These are phyloP conservation scores for Globisporangium camurandrum DNA, from an alignment of 352 stramenopile genomes.

Conservation along the genomic window DNA sequence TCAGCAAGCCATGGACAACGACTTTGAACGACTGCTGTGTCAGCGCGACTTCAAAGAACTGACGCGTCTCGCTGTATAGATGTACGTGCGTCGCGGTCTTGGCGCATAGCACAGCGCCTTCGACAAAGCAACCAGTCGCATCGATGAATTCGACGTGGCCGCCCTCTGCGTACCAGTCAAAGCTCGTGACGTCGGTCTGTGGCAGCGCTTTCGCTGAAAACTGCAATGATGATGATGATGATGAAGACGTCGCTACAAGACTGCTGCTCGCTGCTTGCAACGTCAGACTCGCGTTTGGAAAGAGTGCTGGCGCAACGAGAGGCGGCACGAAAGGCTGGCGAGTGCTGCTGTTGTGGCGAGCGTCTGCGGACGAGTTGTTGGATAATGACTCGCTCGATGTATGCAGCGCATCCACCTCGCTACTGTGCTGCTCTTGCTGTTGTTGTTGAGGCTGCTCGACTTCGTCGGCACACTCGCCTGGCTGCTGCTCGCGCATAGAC, in stretches of 20 bases:
- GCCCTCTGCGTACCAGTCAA: constrained; percentile 52
- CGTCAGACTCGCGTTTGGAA: too few relatives aligned
- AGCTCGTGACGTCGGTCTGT: constrained; percentile 5
- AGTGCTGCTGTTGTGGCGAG: background rate
- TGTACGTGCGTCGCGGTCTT: constrained; percentile 29
- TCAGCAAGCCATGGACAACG: constrained; percentile 38
- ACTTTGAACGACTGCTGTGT: constrained; percentile 39
- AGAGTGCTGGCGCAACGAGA: constrained; percentile 2
- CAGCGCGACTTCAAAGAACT: constrained; percentile 41
- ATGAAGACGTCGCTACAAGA: background rate
- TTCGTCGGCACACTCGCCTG: background rate
- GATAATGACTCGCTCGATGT: background rate
- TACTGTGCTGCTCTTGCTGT: background rate
- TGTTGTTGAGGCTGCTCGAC: background rate
- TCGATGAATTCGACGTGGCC: constrained; percentile 44
- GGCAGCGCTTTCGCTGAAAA: background rate
- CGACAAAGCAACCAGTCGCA: constrained; percentile 20
- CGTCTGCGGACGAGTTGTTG: background rate
- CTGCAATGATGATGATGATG: too few relatives aligned
- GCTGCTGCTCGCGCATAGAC: too few relatives aligned
- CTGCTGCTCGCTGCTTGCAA: too few relatives aligned
- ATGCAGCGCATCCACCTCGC: too few relatives aligned
- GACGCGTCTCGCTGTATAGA: constrained; percentile 39
- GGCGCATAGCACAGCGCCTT: constrained; percentile 44
- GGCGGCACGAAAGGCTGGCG: background rate